These are phyloP conservation scores for Xylariaceae sp. DNA, from an alignment of 2,329 filamentous ascomycete species.

Conservation along the genomic window DNA sequence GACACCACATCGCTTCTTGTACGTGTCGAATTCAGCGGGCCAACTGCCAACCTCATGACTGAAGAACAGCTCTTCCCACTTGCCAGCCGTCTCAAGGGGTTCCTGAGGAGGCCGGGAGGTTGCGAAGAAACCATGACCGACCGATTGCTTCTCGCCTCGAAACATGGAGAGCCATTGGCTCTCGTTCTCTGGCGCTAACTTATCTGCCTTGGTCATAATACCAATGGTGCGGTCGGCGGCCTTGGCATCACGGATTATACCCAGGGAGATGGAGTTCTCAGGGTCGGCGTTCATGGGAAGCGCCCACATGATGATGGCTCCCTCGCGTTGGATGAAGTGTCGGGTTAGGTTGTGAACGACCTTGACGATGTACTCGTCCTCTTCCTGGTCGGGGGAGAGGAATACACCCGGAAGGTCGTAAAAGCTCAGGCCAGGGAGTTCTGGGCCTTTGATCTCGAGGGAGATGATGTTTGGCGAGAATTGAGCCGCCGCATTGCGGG, in stretches of 20 bases:
- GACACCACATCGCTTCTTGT: constrained; percentile 47
- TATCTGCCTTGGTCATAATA: constrained; percentile 81
- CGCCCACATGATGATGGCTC: constrained; percentile 71
- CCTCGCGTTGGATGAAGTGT: constrained; percentile 62
- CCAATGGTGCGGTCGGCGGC: constrained; percentile 61
- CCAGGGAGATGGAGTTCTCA: constrained; percentile 66
- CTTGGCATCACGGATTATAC: constrained; percentile 53
- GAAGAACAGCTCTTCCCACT: constrained; percentile 51
- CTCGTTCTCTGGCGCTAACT: constrained; percentile 48
- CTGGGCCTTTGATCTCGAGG: constrained; percentile 67
- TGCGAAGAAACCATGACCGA: constrained; percentile 73
- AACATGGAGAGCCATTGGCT: constrained; percentile 61
- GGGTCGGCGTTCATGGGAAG: constrained; percentile 74
- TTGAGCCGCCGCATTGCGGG: constrained; percentile 21
- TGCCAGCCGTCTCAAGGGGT: constrained; percentile 46
- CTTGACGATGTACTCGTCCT: constrained; percentile 62
- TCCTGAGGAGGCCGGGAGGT: constrained; percentile 61
- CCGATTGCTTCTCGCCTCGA: constrained; percentile 51
- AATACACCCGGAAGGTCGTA: constrained; percentile 84
- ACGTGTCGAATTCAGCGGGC: constrained; percentile 45
- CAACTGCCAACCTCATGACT: constrained; percentile 38
- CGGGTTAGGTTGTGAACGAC: constrained; percentile 67
- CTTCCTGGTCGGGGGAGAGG: constrained; percentile 57
- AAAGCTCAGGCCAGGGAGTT: constrained; percentile 69
- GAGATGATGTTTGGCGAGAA: constrained; percentile 66